Conservation (phyloP, 108 stramenopile genomes). For the Pseudonitzschia pungens region DNA sequence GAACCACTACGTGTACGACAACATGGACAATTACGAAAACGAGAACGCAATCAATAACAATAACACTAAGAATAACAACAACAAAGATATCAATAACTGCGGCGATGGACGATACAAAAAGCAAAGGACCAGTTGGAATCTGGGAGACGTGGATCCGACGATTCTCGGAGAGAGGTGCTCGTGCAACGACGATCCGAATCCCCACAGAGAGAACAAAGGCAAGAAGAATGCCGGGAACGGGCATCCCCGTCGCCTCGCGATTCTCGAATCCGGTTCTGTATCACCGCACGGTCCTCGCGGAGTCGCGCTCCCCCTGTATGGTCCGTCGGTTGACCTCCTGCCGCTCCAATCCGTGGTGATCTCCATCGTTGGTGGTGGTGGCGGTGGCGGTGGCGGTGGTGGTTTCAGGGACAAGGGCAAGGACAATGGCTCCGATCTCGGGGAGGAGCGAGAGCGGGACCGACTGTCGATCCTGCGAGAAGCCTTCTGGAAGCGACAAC, state of each 20-base stretch:
- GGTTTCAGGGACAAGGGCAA: not conserved
- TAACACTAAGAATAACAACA: not conserved
- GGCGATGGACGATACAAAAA: too few species aligned
- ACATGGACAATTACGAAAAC: not conserved
- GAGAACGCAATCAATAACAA: not conserved
- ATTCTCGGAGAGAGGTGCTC: not conserved
- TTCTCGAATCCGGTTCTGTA: not conserved
- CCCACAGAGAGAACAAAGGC: not conserved
- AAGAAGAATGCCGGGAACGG: not conserved
- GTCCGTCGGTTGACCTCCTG: not conserved
- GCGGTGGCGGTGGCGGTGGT: not conserved
- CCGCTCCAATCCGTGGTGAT: conserved; percentile 5
- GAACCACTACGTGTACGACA: not conserved
- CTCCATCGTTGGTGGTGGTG: not conserved
- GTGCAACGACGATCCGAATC: not conserved
- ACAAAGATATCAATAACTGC: too few species aligned
- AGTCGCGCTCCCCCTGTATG: not conserved
- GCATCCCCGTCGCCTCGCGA: not conserved
- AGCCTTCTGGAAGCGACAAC: conserved; percentile 38
- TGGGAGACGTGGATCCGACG: not conserved
- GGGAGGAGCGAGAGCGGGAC: not conserved
- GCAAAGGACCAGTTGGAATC: conserved; percentile 1
- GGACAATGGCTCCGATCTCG: not conserved
- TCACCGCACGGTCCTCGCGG: not conserved
- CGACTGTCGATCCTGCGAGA: conserved; percentile 4